Conservation (phyloP, 768 basidiomycete species). For the Mycena leptocephala region DNA sequence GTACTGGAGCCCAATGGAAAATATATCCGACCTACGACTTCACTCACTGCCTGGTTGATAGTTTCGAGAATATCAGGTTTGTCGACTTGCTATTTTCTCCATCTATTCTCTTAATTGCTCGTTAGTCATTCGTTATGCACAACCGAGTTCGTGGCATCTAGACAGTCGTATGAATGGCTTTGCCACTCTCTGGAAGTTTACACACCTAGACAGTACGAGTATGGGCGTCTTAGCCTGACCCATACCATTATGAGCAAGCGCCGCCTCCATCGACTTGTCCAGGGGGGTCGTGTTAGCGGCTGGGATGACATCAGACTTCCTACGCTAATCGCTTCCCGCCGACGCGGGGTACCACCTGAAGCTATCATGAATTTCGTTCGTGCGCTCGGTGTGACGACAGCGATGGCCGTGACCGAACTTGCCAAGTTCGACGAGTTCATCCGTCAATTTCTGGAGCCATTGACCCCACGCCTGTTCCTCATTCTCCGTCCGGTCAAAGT, state of each 20-base stretch:
- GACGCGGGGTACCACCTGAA: slow-evolving; percentile 95
- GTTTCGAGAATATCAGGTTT: slow-evolving; percentile 98
- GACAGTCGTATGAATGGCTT: slow-evolving; percentile 98
- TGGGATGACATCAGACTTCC: slow-evolving; percentile 99
- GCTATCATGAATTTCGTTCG: slow-evolving; percentile 95
- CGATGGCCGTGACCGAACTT: slow-evolving; percentile 86
- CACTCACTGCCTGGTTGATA: slow-evolving; percentile 97
- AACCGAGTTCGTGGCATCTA: slow-evolving; percentile 93
- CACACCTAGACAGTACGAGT: slow-evolving; percentile 97
- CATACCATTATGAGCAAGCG: slow-evolving; percentile 98
- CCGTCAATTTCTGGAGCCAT: slow-evolving; percentile 89
- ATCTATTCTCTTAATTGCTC: too few species aligned
- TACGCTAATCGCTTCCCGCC: slow-evolving; percentile 93
- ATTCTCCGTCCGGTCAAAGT: slow-evolving; percentile 92
- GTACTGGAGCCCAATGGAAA: slow-evolving; percentile 93
- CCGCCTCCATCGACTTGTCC: too few species aligned
- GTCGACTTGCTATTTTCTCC: too few species aligned
- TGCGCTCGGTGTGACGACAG: slow-evolving; percentile 92
- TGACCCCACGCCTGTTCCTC: slow-evolving; percentile 91
- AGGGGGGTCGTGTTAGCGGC: too few species aligned
- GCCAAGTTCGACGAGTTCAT: slow-evolving; percentile 92
- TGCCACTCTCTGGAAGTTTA: slow-evolving; percentile 96
- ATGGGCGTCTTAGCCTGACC: slow-evolving; percentile 91
- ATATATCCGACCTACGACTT: slow-evolving; percentile 99
- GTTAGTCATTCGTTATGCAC: slow-evolving; percentile 97